Conservation (phyloP, 192 early-diverging fungal genomes). For the Coemansia aciculifera region DNA sequence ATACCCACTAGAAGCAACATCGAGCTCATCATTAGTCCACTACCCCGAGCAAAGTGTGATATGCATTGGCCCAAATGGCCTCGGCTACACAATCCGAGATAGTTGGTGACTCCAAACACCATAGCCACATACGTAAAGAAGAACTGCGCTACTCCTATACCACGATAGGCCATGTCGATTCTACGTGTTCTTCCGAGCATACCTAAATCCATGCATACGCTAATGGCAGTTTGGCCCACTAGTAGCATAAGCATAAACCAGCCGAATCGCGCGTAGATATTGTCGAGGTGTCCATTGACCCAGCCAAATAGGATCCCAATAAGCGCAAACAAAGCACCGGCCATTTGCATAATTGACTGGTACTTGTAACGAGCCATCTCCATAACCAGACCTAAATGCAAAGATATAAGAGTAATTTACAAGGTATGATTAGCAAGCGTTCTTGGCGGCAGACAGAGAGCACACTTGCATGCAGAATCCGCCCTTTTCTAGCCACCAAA, state of each 20-base stretch:
- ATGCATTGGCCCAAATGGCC: constrained; percentile 67
- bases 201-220: constrained; percentile 42
- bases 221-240: constrained; percentile 50
- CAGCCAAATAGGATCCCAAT: constrained; percentile 63
- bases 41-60: constrained; percentile 69
- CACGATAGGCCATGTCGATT: constrained; percentile 44
- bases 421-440: constrained; percentile 3
- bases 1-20: constrained; percentile 50
- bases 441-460: not conserved
- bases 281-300: constrained; percentile 55
- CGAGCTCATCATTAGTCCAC: constrained; percentile 57
- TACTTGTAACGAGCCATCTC: constrained; percentile 54
- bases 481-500: not conserved
- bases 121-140: constrained; percentile 63
- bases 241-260: constrained; percentile 57
- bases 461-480: not conserved
- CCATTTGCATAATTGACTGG: constrained; percentile 58
- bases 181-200: constrained; percentile 29
- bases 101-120: constrained; percentile 62
- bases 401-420: not conserved
- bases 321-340: constrained; percentile 49
- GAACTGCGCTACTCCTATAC: constrained; percentile 43
- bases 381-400: constrained; percentile 54
- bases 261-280: constrained; percentile 61
- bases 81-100: constrained; percentile 58